Base-by-base conservation (phyloP, 2,329 filamentous ascomycete genomes). In the Hymenoscyphus linearis region DNA sequence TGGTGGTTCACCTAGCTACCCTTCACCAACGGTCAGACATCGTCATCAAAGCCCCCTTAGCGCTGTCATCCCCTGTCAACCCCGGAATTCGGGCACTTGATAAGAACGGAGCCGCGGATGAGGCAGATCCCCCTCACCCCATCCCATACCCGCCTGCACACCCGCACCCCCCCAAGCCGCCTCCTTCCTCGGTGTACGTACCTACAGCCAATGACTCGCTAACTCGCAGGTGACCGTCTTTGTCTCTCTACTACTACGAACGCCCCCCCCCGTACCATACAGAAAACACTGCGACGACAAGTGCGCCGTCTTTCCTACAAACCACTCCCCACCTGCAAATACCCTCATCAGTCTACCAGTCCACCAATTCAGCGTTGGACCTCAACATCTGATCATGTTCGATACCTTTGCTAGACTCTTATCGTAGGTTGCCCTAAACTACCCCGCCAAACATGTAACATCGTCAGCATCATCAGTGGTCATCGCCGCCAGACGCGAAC, bases 381-480 rank as follows among this genome's bases (percentile, higher is more conserved):
- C 36, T 44, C 14, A 1, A 16, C 58, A 37, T 52, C 35, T 40
- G 27, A 72, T 66, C 76, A 90, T 93, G 88, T 91, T 93, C 72
- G 87, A 89, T 76, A 83, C 91, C 69, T 83, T 92, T 69, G 85
- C 89, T 69, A 89, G 90, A 76, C 79, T 91, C 69, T 79, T 92
- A 75, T 90, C 89, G 89, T 92, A 79, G 79, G 88, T 50, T 22
- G 13, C 44, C 18, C 6, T n/a, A 10, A 47, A 13, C 55, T 81
- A 67, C 64, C 66, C 63, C 63, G 67, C 67, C 64, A 67, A 70
- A 56, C 59, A 36, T 52, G 14, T 37, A n/a, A 5, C 36, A 44
- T 44, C 56, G 58, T 59, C 56, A 53, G 13, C 31, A 31, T 31
- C 31, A 31, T 31, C 31, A 9, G 26, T 36, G 22, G 35, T 31